Conservation (phyloP, 2,329 filamentous ascomycete genomes). For the Microsporum ferrugineum region DNA sequence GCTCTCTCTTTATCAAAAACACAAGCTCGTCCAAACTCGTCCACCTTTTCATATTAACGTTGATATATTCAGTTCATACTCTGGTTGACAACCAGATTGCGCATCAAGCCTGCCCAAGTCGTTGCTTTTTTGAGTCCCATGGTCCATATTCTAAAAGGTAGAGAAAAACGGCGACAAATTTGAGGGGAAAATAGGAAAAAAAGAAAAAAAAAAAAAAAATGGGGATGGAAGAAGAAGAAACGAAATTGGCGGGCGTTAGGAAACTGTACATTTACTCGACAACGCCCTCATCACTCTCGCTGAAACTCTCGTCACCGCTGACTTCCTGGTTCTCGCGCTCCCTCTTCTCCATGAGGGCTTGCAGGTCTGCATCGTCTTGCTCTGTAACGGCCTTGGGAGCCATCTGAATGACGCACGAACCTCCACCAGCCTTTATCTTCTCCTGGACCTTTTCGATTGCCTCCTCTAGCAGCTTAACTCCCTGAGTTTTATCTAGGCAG, state of each 20-base stretch:
- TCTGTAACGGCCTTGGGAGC: slow-evolving; percentile 98
- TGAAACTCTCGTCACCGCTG: slow-evolving; percentile 91
- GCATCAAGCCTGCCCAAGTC: neutral
- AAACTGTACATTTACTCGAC: slow-evolving; percentile 25
- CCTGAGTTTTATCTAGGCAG: slow-evolving; percentile 81
- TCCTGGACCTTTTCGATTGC: slow-evolving; percentile 77
- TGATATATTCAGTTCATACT: neutral
- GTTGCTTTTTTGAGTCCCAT: neutral
- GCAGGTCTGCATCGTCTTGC: slow-evolving; percentile 92
- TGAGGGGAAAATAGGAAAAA: neutral
- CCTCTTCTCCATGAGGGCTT: slow-evolving; percentile 97
- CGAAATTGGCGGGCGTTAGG: neutral
- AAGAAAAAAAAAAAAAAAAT: neutral
- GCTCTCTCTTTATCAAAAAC: neutral
- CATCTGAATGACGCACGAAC: slow-evolving; percentile 87
- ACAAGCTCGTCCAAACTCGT: neutral
- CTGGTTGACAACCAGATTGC: neutral
- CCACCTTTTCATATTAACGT: no score
- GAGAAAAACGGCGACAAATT: neutral
- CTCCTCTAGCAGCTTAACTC: slow-evolving; percentile 73
- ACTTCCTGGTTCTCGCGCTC: slow-evolving; percentile 97
- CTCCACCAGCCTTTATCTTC: slow-evolving; percentile 67
- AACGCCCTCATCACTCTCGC: slow-evolving; percentile 84
- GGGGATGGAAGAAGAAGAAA: neutral
- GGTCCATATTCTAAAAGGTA: neutral